Base-by-base conservation (phyloP, 2,329 filamentous ascomycete species). In the Leptographium radiaticola region DNA sequence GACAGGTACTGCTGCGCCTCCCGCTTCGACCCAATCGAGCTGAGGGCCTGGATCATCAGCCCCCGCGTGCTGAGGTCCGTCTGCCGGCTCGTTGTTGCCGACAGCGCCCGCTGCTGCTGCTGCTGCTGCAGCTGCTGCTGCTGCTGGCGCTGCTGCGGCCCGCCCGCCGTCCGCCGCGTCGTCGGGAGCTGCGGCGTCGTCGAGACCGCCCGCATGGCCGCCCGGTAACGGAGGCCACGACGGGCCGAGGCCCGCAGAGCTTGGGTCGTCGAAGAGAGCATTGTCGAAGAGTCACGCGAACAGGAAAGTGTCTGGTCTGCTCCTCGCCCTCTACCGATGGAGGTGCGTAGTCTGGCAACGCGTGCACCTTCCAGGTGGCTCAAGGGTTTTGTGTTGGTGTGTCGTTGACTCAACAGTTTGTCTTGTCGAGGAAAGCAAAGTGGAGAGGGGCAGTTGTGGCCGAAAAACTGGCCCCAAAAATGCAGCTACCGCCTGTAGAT, bases 1-100 rank as follows among this genome's bases (percentile, higher is more conserved):
- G 90, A 93, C 56, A 97, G 83, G 70, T 97, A 97, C 71, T 97
- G 91, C 75, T 96, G 88, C 59, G 94, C 89, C 74, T 98, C 91
- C 57, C 91, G 79, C 79, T 94, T 95, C 59, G 89, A 95, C 58
- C 89, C 91, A 67, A 97, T 94, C 71, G 91, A 95, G 74, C 89
- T 95, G 62, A 97, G 78, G 56, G 95, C 80, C 72, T 91, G 88
- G 64, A 94, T 85, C 59, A 95, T 89, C 53, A 89, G 90, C 48
- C 84, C 84, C 56, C 87, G 80, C 46, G 86, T 89, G 55, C 78
- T 81, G 56, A 79, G 75, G 62, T 84, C 71, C 59, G 65, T 68
- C 52, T 63, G 59, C 52, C 63, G 66, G 55, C 62, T 59, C 43
- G 65, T 58, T 15, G 67, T 65, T 38, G 64, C 63, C 51, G 65